Percentiles rank a stretch among this genome's conserved stretches.
Evolutionary conservation across 345 rosid species (phyloP).

Genomic region (Aquilaria malaccensis): DNA sequence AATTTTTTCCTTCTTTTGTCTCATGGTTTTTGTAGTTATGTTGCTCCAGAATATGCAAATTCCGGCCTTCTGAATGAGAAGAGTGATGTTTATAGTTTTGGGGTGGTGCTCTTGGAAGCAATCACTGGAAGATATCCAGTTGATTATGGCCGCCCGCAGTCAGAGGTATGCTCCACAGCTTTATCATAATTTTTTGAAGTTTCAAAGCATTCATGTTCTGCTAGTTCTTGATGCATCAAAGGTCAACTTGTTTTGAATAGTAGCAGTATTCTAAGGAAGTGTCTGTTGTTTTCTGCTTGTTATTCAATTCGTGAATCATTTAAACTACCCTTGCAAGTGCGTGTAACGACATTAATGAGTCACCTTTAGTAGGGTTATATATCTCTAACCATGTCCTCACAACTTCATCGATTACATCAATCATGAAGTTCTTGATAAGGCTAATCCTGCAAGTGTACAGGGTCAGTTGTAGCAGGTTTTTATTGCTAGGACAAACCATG

Average conservation of each 20-base stretch:
- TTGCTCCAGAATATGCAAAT: constrained; percentile 96
- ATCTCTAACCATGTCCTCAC: no score
- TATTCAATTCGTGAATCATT: no score
- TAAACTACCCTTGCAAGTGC: no score
- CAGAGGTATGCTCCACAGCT: constrained; percentile 49
- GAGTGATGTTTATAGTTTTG: constrained; percentile 96
- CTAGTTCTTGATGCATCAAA: no score
- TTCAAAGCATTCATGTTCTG: neutral
- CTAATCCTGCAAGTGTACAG: no score
- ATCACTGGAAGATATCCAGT: constrained; percentile 98
- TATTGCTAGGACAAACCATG: no score
- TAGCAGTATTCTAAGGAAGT: constrained; percentile 3
- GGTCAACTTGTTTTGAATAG: neutral
- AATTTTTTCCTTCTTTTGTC: neutral
- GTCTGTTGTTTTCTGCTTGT: neutral
- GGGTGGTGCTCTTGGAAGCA: constrained; percentile 89
- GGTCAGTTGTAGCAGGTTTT: no score
- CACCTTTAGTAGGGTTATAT: no score
- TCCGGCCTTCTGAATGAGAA: constrained; percentile 89
- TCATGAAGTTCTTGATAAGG: no score
- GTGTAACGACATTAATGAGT: no score
- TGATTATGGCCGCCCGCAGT: constrained; percentile 77
- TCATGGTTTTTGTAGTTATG: constrained; percentile 47
- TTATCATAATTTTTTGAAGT: neutral
- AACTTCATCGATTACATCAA: no score